Conservation (phyloP, 306 rosid species). For the Clitoria ternatea region DNA sequence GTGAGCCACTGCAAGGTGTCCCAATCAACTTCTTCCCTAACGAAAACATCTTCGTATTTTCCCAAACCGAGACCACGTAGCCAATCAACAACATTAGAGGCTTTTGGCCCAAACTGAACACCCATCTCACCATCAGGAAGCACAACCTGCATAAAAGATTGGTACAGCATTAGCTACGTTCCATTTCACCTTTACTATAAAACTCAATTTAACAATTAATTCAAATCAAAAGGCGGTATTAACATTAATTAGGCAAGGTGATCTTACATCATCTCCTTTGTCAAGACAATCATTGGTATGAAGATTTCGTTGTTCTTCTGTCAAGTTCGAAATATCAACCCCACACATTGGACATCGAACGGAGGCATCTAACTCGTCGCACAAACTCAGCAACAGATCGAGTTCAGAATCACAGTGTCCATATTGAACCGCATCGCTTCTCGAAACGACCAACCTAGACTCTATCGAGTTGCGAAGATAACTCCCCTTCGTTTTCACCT, state of each 20-base stretch:
- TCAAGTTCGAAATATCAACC: slow-evolving; percentile 62
- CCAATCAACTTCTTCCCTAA: slow-evolving; percentile 87
- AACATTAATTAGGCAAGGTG: too few relatives aligned
- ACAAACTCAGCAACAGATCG: slow-evolving; percentile 50
- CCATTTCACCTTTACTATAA: too few relatives aligned
- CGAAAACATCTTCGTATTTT: slow-evolving; percentile 61
- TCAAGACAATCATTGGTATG: slow-evolving; percentile 80
- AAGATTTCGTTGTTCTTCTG: slow-evolving; percentile 49
- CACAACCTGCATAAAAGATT: slow-evolving; percentile 35
- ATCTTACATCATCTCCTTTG: slow-evolving; percentile 43
- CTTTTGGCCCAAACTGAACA: slow-evolving; percentile 30
- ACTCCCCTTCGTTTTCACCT: slow-evolving; percentile 29
- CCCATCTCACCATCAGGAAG: slow-evolving; percentile 26
- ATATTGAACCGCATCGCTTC: slow-evolving; percentile 4
- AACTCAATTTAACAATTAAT: too few relatives aligned
- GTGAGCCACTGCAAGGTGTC: slow-evolving; percentile 68
- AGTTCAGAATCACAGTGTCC: slow-evolving; percentile 40
- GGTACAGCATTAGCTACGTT: background rate
- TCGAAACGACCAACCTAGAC: slow-evolving; percentile 45
- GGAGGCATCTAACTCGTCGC: slow-evolving; percentile 28
- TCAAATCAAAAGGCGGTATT: too few relatives aligned
- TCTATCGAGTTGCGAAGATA: slow-evolving; percentile 64
- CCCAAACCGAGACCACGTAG: slow-evolving; percentile 54
- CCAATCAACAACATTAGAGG: slow-evolving; percentile 61
- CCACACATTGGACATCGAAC: slow-evolving; percentile 72